phyloP scores from a whole-genome alignment of 352 stramenopile genomes.

The Blastocystis sp. region DNA sequence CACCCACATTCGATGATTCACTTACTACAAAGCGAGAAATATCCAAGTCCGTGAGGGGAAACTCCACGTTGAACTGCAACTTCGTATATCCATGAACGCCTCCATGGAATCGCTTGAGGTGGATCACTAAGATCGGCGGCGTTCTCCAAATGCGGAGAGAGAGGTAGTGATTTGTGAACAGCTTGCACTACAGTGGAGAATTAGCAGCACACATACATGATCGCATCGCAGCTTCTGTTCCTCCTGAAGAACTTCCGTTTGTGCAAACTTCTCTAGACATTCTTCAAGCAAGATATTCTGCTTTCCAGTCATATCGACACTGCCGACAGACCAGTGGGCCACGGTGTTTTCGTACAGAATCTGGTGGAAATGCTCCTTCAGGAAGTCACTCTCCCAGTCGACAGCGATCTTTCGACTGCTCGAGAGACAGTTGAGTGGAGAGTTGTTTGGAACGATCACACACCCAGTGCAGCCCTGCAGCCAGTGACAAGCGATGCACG shows the following conservation, averaged over 20 bases:
- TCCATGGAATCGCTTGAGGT: conserved; percentile 96
- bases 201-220: neutral
- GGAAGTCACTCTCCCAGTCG: conserved; percentile 78
- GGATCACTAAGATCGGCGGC: conserved; percentile 90
- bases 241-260: conserved; percentile 62
- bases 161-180: conserved; percentile 78
- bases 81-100: conserved; percentile 82
- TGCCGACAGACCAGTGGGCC: conserved; percentile 34
- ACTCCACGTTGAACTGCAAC: conserved; percentile 87
- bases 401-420: conserved; percentile 77
- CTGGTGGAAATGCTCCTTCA: conserved; percentile 77
- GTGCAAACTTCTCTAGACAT: conserved; percentile 77
- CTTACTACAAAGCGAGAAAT: conserved; percentile 75
- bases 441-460: conserved; percentile 70
- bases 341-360: conserved; percentile 62
- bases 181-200: conserved; percentile 72
- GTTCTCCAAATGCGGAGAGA: conserved; percentile 92
- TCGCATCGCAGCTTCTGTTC: conserved; percentile 71
- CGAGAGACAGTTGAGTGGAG: conserved; percentile 67
- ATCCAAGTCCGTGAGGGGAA: conserved; percentile 83
- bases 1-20: conserved; percentile 63
- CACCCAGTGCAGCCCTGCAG: conserved; percentile 77
- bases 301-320: conserved; percentile 63
- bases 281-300: conserved; percentile 74
- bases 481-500: conserved; percentile 79